These are phyloP conservation scores for Phytophthora palmivora DNA, from an alignment of 352 stramenopile species.

Conservation along the genomic window DNA sequence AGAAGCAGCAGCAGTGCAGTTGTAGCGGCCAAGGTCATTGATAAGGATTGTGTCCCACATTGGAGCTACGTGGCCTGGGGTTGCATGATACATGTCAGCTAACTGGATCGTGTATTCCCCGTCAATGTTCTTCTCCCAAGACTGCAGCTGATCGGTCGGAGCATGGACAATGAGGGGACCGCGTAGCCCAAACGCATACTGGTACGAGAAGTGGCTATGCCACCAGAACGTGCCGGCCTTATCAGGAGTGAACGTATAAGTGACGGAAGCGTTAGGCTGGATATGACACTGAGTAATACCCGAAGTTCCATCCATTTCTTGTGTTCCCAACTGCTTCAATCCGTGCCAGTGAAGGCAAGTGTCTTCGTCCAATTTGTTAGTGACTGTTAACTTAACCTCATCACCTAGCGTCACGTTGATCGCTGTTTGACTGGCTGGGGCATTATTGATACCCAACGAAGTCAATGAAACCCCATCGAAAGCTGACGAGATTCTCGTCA, in stretches of 20 bases:
- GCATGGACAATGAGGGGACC: constrained; percentile 37
- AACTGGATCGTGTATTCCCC: constrained; percentile 35
- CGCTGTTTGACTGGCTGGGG: constrained; percentile 7
- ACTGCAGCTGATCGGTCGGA: constrained; percentile 4
- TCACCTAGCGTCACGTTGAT: constrained; percentile 31
- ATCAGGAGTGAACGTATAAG: constrained; percentile 33
- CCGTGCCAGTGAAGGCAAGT: constrained; percentile 46
- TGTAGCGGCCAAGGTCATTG: constrained; percentile 37
- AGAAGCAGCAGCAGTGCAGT: constrained; percentile 25
- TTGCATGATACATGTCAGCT: constrained; percentile 37
- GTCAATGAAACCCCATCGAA: constrained; percentile 33
- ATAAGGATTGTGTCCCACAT: constrained; percentile 40
- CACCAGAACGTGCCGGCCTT: constrained; percentile 42
- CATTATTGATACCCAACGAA: constrained; percentile 32
- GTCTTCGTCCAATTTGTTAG: constrained; percentile 23
- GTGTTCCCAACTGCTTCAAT: constrained; percentile 33
- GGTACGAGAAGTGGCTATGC: constrained; percentile 20
- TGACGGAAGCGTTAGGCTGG: constrained; percentile 9
- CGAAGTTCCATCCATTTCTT: constrained; percentile 40
- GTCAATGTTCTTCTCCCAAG: constrained; percentile 28
- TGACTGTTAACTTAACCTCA: constrained; percentile 20
- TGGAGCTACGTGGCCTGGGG: not conserved
- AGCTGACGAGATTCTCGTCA: constrained; percentile 15
- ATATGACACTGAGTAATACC: constrained; percentile 45
- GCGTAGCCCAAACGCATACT: constrained; percentile 40